Conservation (phyloP, 2,329 filamentous ascomycete genomes). For the Colletotrichum limetticola region DNA sequence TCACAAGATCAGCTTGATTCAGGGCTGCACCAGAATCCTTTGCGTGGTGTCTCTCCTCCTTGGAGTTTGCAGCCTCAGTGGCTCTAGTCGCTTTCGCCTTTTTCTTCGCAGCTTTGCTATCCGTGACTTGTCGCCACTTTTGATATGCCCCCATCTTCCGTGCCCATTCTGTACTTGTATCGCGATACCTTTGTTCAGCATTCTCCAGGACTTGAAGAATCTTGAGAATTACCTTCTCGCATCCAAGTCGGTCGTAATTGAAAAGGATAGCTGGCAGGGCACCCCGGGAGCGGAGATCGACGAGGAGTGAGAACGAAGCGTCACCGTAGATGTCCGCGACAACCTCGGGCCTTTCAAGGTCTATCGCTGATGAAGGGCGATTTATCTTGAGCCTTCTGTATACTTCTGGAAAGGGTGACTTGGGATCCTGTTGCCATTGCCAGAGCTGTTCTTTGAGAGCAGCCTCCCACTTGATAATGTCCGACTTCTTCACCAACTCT, state of each 20-base stretch:
- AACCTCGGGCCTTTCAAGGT: not conserved
- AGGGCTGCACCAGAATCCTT: slow-evolving; percentile 49
- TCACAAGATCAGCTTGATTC: slow-evolving; percentile 64
- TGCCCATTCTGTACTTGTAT: slow-evolving; percentile 68
- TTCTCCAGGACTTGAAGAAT: slow-evolving; percentile 64
- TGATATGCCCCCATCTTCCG: slow-evolving; percentile 68
- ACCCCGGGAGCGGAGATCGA: slow-evolving; percentile 69
- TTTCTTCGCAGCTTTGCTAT: slow-evolving; percentile 45
- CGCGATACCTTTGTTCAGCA: slow-evolving; percentile 55
- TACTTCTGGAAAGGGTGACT: slow-evolving; percentile 54
- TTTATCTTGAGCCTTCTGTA: slow-evolving; percentile 54
- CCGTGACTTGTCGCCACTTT: slow-evolving; percentile 61
- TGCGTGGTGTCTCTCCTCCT: slow-evolving; percentile 42
- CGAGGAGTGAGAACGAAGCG: slow-evolving; percentile 62
- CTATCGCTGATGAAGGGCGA: not conserved
- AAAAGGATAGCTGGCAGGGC: slow-evolving; percentile 81
- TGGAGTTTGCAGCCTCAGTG: not conserved
- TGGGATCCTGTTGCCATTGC: slow-evolving; percentile 69
- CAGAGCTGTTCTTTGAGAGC: slow-evolving; percentile 63
- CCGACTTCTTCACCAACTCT: slow-evolving; percentile 68
- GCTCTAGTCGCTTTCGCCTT: slow-evolving; percentile 41
- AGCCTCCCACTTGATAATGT: slow-evolving; percentile 75
- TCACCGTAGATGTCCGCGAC: slow-evolving; percentile 28
- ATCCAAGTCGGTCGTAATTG: slow-evolving; percentile 76
- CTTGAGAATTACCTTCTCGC: slow-evolving; percentile 66